phyloP scores from a whole-genome alignment of 352 stramenopile species.

The Pythium aristosporum region DNA sequence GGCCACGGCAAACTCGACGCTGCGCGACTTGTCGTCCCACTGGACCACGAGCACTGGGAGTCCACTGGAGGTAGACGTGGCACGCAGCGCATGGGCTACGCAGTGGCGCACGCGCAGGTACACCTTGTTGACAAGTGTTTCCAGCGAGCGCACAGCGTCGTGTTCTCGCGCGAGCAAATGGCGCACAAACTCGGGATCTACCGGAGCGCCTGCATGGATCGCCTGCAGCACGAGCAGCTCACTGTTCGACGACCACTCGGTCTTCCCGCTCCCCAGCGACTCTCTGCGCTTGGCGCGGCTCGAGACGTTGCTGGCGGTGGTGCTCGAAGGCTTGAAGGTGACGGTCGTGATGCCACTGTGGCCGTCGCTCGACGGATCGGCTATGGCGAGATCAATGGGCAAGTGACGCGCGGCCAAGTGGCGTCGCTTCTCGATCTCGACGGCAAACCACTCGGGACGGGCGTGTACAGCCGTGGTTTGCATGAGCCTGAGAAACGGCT shows the following conservation, averaged over 20 bases:
- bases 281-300: background rate
- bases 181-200: slow-evolving; percentile 9
- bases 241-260: background rate
- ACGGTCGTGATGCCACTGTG: background rate
- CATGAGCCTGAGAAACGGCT: slow-evolving; percentile 44
- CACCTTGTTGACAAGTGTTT: slow-evolving; percentile 1
- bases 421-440: slow-evolving; percentile 36
- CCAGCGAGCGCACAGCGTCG: background rate
- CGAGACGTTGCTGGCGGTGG: background rate
- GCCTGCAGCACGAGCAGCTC: slow-evolving; percentile 24
- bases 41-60: background rate
- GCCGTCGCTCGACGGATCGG: background rate
- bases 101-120: slow-evolving; percentile 1
- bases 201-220: background rate
- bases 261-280: background rate
- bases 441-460: slow-evolving; percentile 52
- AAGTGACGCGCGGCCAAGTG: slow-evolving; percentile 10
- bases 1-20: background rate
- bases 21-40: background rate
- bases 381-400: slow-evolving; percentile 14
- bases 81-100: background rate
- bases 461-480: slow-evolving; percentile 26
- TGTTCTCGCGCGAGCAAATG: slow-evolving; percentile 5
- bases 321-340: background rate
- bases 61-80: background rate